phyloP scores from a whole-genome alignment of 805 yeast genomes.

The Teunomyces aglyptinius region DNA sequence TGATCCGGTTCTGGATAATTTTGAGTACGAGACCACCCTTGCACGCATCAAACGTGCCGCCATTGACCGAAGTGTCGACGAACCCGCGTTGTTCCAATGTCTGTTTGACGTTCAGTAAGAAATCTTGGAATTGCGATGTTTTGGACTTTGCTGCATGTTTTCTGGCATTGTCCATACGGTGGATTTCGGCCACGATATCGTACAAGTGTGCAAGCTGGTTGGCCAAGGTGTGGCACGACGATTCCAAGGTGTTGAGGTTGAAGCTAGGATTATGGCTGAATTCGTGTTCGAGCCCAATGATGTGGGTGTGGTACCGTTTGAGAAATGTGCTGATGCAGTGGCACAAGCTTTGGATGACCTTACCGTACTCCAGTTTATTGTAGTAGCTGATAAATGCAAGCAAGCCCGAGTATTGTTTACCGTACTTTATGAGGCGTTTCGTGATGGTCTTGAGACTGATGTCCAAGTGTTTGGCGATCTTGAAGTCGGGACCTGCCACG shows the following conservation, averaged over 20 bases:
- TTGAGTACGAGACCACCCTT: constrained; percentile 78
- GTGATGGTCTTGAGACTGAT: constrained; percentile 70
- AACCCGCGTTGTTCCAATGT: constrained; percentile 45
- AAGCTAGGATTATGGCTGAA: constrained; percentile 49
- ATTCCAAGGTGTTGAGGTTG: constrained; percentile 58
- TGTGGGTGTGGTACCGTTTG: constrained; percentile 23
- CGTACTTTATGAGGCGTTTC: constrained; percentile 56
- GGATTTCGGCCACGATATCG: constrained; percentile 54
- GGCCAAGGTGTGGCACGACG: constrained; percentile 23
- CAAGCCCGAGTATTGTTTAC: constrained; percentile 62
- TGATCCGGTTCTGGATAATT: constrained; percentile 57
- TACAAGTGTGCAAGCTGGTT: constrained; percentile 52
- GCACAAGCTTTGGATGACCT: constrained; percentile 71
- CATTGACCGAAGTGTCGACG: constrained; percentile 52
- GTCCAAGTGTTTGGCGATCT: constrained; percentile 70
- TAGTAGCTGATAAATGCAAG: constrained; percentile 60
- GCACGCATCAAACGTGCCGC: constrained; percentile 47
- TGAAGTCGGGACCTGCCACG: constrained; percentile 71
- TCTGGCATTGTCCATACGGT: constrained; percentile 43
- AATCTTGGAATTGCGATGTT: constrained; percentile 25
- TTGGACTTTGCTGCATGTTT: constrained; percentile 5
- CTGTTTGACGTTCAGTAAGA: constrained; percentile 36
- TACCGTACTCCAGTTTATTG: constrained; percentile 57
- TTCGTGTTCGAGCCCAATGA: constrained; percentile 51
- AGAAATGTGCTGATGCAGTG: constrained; percentile 44